Percentiles rank a stretch among this genome's conserved stretches.
Evolutionary conservation across 2,329 filamentous ascomycete species (phyloP).

Genomic region (Fusarium cyanostomum): DNA sequence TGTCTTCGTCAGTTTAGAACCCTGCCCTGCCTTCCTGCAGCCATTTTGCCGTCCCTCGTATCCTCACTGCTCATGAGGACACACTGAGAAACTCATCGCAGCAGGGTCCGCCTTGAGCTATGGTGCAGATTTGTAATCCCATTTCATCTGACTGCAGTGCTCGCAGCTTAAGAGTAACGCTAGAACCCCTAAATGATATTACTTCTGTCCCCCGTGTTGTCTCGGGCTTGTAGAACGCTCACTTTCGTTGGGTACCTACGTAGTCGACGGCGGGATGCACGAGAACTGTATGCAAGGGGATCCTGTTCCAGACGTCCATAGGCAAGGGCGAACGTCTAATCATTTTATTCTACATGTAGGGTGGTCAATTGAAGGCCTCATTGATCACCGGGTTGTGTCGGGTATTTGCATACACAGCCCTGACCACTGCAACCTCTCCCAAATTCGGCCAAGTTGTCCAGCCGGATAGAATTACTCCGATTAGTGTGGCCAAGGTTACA

Average conservation of each 20-base stretch:
- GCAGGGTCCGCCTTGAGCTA: neutral
- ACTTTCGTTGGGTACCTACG: neutral
- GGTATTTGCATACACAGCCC: conserved; percentile 1
- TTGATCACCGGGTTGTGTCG: conserved; percentile 2
- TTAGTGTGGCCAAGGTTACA: conserved; percentile 15
- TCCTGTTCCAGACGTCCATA: neutral
- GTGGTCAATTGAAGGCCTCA: conserved; percentile 11
- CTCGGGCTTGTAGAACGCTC: conserved; percentile 13
- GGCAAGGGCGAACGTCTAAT: neutral
- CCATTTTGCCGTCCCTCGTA: neutral
- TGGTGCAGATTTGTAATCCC: neutral
- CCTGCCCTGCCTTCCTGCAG: too few relatives aligned
- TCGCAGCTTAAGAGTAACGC: too few relatives aligned
- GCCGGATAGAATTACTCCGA: neutral
- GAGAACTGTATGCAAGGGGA: conserved; percentile 29
- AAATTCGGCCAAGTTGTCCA: conserved; percentile 16
- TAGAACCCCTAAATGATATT: neutral
- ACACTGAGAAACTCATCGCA: conserved; percentile 1
- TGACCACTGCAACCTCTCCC: conserved; percentile 20
- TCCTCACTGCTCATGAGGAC: neutral
- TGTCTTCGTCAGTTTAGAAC: too few relatives aligned
- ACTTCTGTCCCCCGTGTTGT: conserved; percentile 22
- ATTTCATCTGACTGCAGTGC: too few relatives aligned
- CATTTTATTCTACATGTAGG: neutral
- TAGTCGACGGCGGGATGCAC: conserved; percentile 10